Evolutionary conservation across 306 rosid species (phyloP), one percentile per base, ranked within the genome.

Genomic region (Quercus bicolor): DNA sequence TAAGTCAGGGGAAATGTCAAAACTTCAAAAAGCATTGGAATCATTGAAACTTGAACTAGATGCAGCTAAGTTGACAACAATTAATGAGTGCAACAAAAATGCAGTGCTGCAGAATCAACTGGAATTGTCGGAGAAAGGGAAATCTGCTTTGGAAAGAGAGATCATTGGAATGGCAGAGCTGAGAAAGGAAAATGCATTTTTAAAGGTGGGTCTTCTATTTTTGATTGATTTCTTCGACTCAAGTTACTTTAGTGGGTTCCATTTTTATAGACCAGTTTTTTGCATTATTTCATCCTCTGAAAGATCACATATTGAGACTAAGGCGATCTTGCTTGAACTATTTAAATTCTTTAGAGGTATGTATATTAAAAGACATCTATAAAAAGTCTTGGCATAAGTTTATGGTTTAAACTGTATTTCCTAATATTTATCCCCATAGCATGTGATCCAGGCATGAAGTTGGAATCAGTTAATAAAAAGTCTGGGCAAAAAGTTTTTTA

Each of bases 41-140:
- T 91, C 99, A 73, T 76, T 85, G 84, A 93, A 83, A 71, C 93
- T 95, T 79, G 96, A 93, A 86, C 82, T 95, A 48, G 99, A 93
- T 80, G 94, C 97, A 13, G 92, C 97, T 13, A 95, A 95, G 75
- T 79, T 93, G 82, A 93, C 94, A 16, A 84, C 96, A 81, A 91
- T 95, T 65, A 93, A 95, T 75, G 99, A 95, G 85, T 95, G 91
- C 87, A 93, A 95, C 88, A 95, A 91, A 89, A 95, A 89, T 85
- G 97, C 92, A 16, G 90, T 90, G 86, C 87, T 95, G 79, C 92
- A 91, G 78, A 93, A 90, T 87, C 99, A 91, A 87, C 73, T 93
- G 82, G 98, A 89, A 59, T 82, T 91, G 81, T 90, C 92, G 12
- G 53, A 75, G 19, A 95, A 93, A 84, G 99, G 89, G 84, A 95